Evolutionary conservation across 176 grass and related monocot species (phyloP), one percentile per base, ranked within the genome.

Genomic region (Musa troglodytarum): DNA sequence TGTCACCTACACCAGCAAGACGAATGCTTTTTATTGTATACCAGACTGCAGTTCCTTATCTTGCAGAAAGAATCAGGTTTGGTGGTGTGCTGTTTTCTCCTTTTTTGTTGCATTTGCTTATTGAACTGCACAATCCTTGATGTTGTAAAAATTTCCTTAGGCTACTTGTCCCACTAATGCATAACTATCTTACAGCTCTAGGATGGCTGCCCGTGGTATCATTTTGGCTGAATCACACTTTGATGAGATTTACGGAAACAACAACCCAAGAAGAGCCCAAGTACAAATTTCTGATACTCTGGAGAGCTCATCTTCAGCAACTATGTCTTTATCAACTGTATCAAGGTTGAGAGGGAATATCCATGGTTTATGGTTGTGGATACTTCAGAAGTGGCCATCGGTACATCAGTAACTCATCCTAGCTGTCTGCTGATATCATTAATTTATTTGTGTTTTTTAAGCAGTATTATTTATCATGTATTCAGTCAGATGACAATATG

Each of bases 21-120:
- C 63, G 82, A 69, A 84, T 93, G 50, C 84, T 98, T 83, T 98
- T 93, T 81, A 89, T 98, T 74, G 68, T 98, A 72, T 98, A 98
- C 65, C 90, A 98, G 80, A 98, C 90, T 80, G 80, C 84, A 15
- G 68, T 98, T 49, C 88, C 95, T 10, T 98, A 93, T 85, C 84
- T 98, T 52, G 90, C 88, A 71, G 95, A 98, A 89, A 84, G 90
- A 70, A 89, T 98, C 57, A 98, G 95, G 95, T 93, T 77, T 80
- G 59, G 8, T 19, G 73, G 29, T 79, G 57, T 57, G 3, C 49
- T 78, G 1, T 62, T 29, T 34, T 26, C 22, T 54, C 49, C 63
- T 67, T 76, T 75, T 67, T 23, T 21, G 6, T 9, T 77, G 57
- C n/a, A 69, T 81, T 70, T 70, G 25, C 52, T 69, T 19, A 10